phyloP scores from a whole-genome alignment of 2,329 filamentous ascomycete species.

The Microdochium trichocladiopsis region DNA sequence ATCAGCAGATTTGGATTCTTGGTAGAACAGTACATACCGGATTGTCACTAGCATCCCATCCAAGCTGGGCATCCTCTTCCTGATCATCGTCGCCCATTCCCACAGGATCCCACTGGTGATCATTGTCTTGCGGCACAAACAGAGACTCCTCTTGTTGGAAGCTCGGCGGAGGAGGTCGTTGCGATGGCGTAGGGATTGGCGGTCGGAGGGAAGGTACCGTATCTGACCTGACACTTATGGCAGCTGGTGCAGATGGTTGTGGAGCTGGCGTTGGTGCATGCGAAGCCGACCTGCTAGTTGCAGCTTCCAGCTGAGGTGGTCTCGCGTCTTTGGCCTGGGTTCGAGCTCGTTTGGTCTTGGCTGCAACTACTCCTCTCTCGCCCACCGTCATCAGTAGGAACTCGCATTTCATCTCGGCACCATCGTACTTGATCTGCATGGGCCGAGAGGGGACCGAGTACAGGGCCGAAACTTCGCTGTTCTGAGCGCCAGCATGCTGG shows the following conservation, averaged over 20 bases:
- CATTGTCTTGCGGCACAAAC: constrained; percentile 64
- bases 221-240: constrained; percentile 25
- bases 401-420: constrained; percentile 63
- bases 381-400: constrained; percentile 81
- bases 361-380: constrained; percentile 44
- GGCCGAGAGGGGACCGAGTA: constrained; percentile 68
- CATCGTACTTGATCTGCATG: constrained; percentile 64
- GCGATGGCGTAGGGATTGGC: constrained; percentile 36
- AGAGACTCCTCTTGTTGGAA: constrained; percentile 60
- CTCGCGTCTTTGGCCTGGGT: constrained; percentile 30
- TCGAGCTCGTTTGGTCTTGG: constrained; percentile 36
- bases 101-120: constrained; percentile 65
- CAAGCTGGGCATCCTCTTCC: constrained; percentile 59
- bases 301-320: constrained; percentile 38
- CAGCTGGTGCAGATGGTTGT: constrained; percentile 23
- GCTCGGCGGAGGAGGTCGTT: constrained; percentile 47
- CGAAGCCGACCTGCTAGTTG: constrained; percentile 34
- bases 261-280: constrained; percentile 19
- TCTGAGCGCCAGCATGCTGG: constrained; percentile 63
- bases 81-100: constrained; percentile 51
- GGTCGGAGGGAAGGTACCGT: constrained; percentile 30
- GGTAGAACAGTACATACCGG: constrained; percentile 39
- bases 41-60: constrained; percentile 66
- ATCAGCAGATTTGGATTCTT: neutral
- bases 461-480: constrained; percentile 56